phyloP scores from a whole-genome alignment of 108 stramenopile genomes.

The Craspedostauros australis region DNA sequence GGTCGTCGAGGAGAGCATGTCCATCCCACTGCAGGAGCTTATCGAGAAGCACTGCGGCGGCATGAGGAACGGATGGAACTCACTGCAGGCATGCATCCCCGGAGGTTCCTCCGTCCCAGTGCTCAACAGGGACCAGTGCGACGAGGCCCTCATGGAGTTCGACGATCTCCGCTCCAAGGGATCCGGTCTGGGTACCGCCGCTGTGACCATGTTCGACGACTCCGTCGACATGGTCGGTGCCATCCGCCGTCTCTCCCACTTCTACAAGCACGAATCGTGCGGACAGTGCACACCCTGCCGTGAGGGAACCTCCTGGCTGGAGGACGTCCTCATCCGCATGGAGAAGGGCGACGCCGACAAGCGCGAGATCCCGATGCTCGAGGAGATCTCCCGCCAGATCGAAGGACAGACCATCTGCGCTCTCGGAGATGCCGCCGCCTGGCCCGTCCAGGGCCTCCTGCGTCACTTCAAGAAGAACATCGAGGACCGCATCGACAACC shows the following conservation, averaged over 20 bases:
- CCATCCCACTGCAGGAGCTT: conserved; percentile 94
- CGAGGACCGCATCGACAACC: conserved; percentile 94
- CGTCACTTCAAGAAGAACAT: conserved; percentile 97
- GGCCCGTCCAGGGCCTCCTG: conserved; percentile 98
- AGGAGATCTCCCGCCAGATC: conserved; percentile 98
- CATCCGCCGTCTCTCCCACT: conserved; percentile 98
- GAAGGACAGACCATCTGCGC: conserved; percentile 99
- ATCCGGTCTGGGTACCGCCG: conserved; percentile 97
- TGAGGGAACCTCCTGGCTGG: conserved; percentile 93
- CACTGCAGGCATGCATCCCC: conserved; percentile 98
- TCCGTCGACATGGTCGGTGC: conserved; percentile 98
- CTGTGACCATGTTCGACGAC: conserved; percentile 99
- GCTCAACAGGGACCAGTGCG: conserved; percentile 91
- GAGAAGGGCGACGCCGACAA: conserved; percentile 97
- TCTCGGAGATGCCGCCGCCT: conserved; percentile 99
- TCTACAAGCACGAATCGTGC: conserved; percentile 99
- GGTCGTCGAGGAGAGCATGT: conserved; percentile 99
- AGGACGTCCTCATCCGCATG: conserved; percentile 91
- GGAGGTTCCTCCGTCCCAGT: conserved; percentile 99
- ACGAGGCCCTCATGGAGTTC: conserved; percentile 99
- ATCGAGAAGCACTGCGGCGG: conserved; percentile 99
- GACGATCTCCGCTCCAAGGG: conserved; percentile 94
- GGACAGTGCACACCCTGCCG: conserved; percentile 99
- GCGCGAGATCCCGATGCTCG: conserved; percentile 99
- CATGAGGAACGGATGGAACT: conserved; percentile 98